Evolutionary conservation across 805 yeast species (phyloP), one percentile per base, ranked within the genome.

Genomic region (Myxozyma nipponensis): DNA sequence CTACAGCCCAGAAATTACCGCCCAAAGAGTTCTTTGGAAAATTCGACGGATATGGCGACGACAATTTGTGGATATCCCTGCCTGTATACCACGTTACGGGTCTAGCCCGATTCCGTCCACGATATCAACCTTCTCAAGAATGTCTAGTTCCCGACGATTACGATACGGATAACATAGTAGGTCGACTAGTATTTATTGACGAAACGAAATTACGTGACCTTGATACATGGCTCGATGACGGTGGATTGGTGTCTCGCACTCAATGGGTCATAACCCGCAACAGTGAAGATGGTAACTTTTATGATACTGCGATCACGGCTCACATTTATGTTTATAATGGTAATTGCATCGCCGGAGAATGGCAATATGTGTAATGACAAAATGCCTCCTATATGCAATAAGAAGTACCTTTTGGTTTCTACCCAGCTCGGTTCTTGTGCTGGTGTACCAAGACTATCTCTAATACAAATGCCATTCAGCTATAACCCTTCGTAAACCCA

Each of bases 401-500:
- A 7, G 4, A 4, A 39, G 21, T 17, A 10, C 23, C 30, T 18
- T 39, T 6, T 38, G 6, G 17, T 21, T 38, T 23, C 5, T 7
- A n/a, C 22, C 26, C 22, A n/a, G 5, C n/a, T 38, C 10, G 24
- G 25, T 19, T 4, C 19, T 25, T 17, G n/a, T 2, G 2, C 15
- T 34, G 32, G 15, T 13, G 19, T 19, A 17, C 9, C 32, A 19
- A 5, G n/a, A 19, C 39, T 19, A 18, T 4, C 28, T 22, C 38
- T n/a, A 25, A 22, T 23, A 19, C 38, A 25, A 37, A 10, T 37
- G 21, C 30, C 46, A 51, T 40, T 69, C 71, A 23, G 46, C 54
- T n/a, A 63, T 4, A 9, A 64, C 49, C 22, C 69, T 46, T 1
- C 50, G 41, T 15, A 64, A 53, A 3, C 74, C 72, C 34, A 66